phyloP scores from a whole-genome alignment of 2,329 filamentous ascomycete species.

The Thielaviopsis musarum region DNA sequence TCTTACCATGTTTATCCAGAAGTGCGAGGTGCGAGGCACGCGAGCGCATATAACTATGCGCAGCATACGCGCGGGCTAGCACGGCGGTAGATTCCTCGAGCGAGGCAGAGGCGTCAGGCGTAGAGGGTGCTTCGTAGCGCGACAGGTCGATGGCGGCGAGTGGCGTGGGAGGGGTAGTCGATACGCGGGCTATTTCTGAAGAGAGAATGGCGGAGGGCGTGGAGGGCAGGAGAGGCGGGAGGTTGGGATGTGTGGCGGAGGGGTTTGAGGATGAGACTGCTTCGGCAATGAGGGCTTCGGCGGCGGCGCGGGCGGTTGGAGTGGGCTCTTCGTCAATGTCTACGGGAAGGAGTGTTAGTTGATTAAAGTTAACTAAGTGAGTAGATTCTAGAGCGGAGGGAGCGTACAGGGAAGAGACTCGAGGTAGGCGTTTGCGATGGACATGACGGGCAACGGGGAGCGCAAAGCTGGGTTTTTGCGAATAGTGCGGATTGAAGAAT shows the following conservation, averaged over 20 bases:
- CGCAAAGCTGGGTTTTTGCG: too few species aligned
- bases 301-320: slow-evolving; percentile 42
- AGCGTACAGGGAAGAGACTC: slow-evolving; percentile 65
- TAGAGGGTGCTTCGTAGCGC: slow-evolving; percentile 65
- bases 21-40: slow-evolving; percentile 45
- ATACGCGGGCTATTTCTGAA: slow-evolving; percentile 51
- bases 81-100: slow-evolving; percentile 35
- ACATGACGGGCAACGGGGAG: slow-evolving; percentile 12
- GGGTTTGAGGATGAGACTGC: slow-evolving; percentile 36
- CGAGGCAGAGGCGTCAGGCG: slow-evolving; percentile 20
- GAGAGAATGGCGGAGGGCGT: slow-evolving; percentile 38
- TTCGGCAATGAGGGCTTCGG: slow-evolving; percentile 50
- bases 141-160: slow-evolving; percentile 52
- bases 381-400: slow-evolving; percentile 9
- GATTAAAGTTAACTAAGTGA: neutral
- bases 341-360: slow-evolving; percentile 20
- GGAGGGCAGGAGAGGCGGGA: slow-evolving; percentile 32
- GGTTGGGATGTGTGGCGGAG: slow-evolving; percentile 39
- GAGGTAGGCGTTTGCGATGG: slow-evolving; percentile 32
- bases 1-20: slow-evolving; percentile 70
- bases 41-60: slow-evolving; percentile 33
- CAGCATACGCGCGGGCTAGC: slow-evolving; percentile 36
- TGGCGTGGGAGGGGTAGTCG: slow-evolving; percentile 32
- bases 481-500: too few species aligned
- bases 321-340: slow-evolving; percentile 69